phyloP scores from a whole-genome alignment of 345 rosid species.

The Cardamine resedifolia region DNA sequence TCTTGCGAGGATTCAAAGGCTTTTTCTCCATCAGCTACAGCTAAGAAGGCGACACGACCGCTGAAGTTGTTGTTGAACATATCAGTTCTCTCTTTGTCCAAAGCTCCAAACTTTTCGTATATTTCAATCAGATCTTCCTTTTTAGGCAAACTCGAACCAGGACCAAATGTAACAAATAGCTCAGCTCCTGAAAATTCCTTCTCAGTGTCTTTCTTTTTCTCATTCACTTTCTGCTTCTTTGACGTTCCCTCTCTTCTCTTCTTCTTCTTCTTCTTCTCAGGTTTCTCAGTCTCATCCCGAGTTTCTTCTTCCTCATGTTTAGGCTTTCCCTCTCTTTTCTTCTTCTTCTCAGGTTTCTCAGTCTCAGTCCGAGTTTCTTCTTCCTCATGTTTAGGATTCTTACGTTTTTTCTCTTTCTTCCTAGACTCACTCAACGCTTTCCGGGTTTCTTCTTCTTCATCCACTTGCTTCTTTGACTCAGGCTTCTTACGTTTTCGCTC shows the following conservation, averaged over 20 bases:
- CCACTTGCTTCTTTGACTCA: not conserved
- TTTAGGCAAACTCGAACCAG: slow-evolving; percentile 57
- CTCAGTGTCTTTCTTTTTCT: slow-evolving; percentile 23
- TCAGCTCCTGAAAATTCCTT: slow-evolving; percentile 41
- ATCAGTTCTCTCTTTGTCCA: slow-evolving; percentile 51
- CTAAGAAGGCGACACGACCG: slow-evolving; percentile 55
- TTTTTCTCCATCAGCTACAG: slow-evolving; percentile 55
- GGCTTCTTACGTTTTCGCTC: slow-evolving; percentile 4
- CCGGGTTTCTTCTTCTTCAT: slow-evolving; percentile 25
- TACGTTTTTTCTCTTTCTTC: not conserved
- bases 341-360: slow-evolving; percentile 8
- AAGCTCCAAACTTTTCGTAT: slow-evolving; percentile 56
- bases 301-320: not conserved
- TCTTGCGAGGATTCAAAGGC: slow-evolving; percentile 59
- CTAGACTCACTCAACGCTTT: slow-evolving; percentile 28
- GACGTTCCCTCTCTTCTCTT: slow-evolving; percentile 26
- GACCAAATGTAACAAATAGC: slow-evolving; percentile 59
- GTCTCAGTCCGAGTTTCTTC: slow-evolving; percentile 34
- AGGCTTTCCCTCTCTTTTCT: slow-evolving; percentile 28
- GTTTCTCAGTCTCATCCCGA: slow-evolving; percentile 14
- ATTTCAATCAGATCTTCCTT: slow-evolving; percentile 56
- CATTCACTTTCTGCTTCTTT: not conserved
- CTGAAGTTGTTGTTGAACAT: slow-evolving; percentile 43
- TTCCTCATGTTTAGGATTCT: slow-evolving; percentile 2
- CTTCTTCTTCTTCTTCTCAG: slow-evolving; percentile 16